These are phyloP conservation scores for Heritiera littoralis DNA, from an alignment of 345 rosid species.

Conservation along the genomic window DNA sequence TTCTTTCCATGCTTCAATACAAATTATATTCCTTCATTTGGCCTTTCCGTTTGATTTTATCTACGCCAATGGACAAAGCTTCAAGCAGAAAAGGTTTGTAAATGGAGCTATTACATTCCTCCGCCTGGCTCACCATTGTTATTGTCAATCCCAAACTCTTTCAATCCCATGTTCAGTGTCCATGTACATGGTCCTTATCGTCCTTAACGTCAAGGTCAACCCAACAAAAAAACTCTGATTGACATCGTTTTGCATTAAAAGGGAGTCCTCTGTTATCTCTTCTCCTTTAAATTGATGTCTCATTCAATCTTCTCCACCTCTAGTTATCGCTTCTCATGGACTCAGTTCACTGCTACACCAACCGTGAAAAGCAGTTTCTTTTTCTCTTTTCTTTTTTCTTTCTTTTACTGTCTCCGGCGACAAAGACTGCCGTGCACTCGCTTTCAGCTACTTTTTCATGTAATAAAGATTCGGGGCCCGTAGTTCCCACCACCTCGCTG, in stretches of 20 bases:
- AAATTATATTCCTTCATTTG: neutral
- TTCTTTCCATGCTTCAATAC: too few species aligned
- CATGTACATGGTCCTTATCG: neutral
- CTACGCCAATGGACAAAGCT: neutral
- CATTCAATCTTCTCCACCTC: neutral
- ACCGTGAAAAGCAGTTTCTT: constrained; percentile 1
- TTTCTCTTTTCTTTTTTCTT: neutral
- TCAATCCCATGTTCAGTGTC: neutral
- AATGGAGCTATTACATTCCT: neutral
- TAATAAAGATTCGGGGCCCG: constrained; percentile 30
- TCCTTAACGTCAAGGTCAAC: neutral
- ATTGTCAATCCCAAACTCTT: neutral
- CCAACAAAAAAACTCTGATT: neutral
- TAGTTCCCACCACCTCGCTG: constrained; percentile 38
- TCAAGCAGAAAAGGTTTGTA: neutral
- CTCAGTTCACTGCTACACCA: constrained; percentile 5
- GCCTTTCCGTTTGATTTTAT: neutral
- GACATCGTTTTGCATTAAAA: neutral
- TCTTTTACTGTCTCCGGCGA: constrained; percentile 19
- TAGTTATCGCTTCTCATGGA: neutral
- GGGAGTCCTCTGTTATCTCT: neutral
- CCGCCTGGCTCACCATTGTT: neutral
- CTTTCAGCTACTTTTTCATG: neutral
- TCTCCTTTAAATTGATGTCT: neutral
- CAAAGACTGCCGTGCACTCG: constrained; percentile 18